A percentile compares a stretch with the other conserved stretches of the same genome.
These are phyloP conservation scores for Russula earlei DNA, from an alignment of 768 basidiomycete genomes.

Conservation along the genomic window DNA sequence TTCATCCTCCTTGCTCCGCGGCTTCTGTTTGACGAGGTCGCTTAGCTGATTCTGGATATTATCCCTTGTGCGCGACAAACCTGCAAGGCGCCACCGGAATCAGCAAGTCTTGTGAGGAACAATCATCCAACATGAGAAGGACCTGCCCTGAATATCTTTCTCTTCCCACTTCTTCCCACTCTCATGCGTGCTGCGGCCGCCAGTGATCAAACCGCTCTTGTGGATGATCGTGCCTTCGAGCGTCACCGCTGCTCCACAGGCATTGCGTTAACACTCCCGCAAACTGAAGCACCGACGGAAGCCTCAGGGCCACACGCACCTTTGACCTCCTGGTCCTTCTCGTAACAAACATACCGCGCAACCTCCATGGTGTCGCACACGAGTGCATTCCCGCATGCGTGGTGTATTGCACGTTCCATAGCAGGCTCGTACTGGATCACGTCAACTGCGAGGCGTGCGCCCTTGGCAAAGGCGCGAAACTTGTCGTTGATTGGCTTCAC, in stretches of 20 bases:
- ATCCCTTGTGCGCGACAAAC: constrained; percentile 55
- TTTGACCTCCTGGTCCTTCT: constrained; percentile 94
- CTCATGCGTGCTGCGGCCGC: constrained; percentile 72
- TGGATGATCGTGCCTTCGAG: constrained; percentile 96
- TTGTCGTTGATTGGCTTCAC: constrained; percentile 92
- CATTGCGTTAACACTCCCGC: not conserved
- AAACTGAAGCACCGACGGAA: not conserved
- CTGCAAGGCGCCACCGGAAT: constrained; percentile 23
- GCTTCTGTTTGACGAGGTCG: constrained; percentile 78
- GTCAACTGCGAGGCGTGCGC: constrained; percentile 52
- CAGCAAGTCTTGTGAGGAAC: not conserved
- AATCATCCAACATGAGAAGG: not conserved
- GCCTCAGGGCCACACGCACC: constrained; percentile 37
- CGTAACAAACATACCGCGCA: constrained; percentile 83
- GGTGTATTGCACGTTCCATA: constrained; percentile 91
- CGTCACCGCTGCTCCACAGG: constrained; percentile 66
- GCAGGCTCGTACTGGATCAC: constrained; percentile 56
- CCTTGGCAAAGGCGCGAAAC: constrained; percentile 83
- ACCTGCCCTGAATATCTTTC: constrained; percentile 76
- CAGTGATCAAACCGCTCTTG: constrained; percentile 94
- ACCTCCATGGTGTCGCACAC: constrained; percentile 96
- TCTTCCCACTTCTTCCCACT: constrained; percentile 91
- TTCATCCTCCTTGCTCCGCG: constrained; percentile 79
- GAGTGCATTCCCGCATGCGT: constrained; percentile 90
- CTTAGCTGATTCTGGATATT: constrained; percentile 62